These are phyloP conservation scores for Trichomonascus vanleenenianus DNA, from an alignment of 805 yeast species.

Conservation along the genomic window DNA sequence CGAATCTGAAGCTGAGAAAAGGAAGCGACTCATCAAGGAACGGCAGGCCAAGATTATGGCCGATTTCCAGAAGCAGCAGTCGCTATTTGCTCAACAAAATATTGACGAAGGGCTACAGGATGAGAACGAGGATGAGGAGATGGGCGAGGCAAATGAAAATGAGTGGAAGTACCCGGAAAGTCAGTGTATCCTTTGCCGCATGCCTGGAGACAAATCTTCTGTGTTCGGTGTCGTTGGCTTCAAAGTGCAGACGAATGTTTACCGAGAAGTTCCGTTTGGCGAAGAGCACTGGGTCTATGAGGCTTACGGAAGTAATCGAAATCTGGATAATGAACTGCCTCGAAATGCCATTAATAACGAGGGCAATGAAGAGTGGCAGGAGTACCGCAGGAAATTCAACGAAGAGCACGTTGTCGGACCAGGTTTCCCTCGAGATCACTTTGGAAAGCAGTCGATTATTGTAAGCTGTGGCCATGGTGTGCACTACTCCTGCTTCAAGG, in stretches of 20 bases:
- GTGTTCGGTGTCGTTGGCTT: constrained; percentile 71
- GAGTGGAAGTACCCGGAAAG: constrained; percentile 64
- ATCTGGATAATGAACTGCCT: constrained; percentile 25
- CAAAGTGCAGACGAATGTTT: constrained; percentile 49
- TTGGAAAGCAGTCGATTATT: constrained; percentile 32
- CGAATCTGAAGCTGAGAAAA: constrained; percentile 28
- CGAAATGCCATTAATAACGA: constrained; percentile 10
- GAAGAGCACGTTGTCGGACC: constrained; percentile 53
- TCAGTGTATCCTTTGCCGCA: constrained; percentile 76
- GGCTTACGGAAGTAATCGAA: constrained; percentile 48
- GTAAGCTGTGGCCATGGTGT: constrained; percentile 92
- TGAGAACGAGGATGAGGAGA: constrained; percentile 31
- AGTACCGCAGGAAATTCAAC: constrained; percentile 32
- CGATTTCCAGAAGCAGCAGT: constrained; percentile 73
- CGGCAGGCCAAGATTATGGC: constrained; percentile 67
- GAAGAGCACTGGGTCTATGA: constrained; percentile 58
- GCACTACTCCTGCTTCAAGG: constrained; percentile 71
- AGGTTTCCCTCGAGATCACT: constrained; percentile 44
- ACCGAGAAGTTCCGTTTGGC: constrained; percentile 56
- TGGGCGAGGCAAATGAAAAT: constrained; percentile 15
- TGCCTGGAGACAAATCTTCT: constrained; percentile 56
- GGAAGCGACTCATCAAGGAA: constrained; percentile 60
- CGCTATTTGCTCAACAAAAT: constrained; percentile 56
- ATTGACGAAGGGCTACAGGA: constrained; percentile 26
- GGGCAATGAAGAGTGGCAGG: constrained; percentile 31